phyloP scores from a whole-genome alignment of 2,329 filamentous ascomycete species.

The Cadophora malorum region DNA sequence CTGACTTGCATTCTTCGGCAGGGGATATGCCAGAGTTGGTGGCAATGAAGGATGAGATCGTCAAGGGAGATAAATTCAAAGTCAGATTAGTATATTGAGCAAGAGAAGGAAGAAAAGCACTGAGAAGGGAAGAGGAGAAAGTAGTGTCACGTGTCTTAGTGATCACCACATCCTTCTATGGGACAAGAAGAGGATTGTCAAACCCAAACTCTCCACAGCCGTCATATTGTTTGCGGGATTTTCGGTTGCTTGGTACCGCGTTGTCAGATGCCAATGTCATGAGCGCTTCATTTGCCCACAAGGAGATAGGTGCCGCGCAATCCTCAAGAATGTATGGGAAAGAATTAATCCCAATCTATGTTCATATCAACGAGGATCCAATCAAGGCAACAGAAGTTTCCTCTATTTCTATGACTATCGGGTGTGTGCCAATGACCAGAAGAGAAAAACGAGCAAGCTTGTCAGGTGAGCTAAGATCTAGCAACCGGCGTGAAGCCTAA shows the following conservation, averaged over 20 bases:
- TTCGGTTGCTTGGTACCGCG: neutral
- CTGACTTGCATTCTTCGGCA: neutral
- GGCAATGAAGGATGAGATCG: constrained; percentile 50
- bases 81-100: constrained; percentile 40
- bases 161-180: neutral
- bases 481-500: neutral
- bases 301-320: neutral
- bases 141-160: too few species aligned
- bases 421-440: neutral
- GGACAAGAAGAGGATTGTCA: neutral
- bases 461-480: neutral
- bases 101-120: neutral
- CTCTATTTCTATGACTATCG: too few species aligned
- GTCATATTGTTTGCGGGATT: neutral
- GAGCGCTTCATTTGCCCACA: neutral
- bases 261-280: neutral
- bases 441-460: neutral
- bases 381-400: neutral
- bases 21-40: constrained; percentile 55
- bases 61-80: constrained; percentile 46
- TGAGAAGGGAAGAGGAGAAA: neutral
- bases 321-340: neutral
- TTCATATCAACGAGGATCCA: neutral
- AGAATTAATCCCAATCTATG: neutral
- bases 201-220: neutral